phyloP scores from a whole-genome alignment of 169 alveolate genomes.

The Plasmodium relictum region DNA sequence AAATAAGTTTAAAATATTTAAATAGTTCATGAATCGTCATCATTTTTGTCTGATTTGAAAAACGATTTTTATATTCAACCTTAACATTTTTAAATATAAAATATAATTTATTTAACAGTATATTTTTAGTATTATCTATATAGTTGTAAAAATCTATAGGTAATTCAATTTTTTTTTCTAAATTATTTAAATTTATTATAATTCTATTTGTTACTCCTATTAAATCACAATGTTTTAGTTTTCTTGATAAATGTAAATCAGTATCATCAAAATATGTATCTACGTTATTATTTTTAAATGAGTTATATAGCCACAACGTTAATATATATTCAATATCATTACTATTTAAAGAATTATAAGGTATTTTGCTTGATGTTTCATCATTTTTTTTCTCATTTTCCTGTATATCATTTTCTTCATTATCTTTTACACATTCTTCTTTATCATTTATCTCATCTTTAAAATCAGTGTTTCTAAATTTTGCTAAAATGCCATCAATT shows the following conservation, averaged over 20 bases:
- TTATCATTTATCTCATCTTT: neutral
- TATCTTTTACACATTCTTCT: neutral
- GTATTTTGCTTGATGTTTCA: neutral
- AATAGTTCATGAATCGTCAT: conserved; percentile 55
- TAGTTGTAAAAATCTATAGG: conserved; percentile 57
- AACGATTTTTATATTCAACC: conserved; percentile 47
- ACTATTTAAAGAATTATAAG: conserved; percentile 24
- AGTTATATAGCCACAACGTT: conserved; percentile 31
- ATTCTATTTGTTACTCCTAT: conserved; percentile 65
- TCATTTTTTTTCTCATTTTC: neutral
- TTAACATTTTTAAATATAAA: conserved; percentile 30
- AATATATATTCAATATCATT: conserved; percentile 54
- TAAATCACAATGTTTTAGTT: conserved; percentile 60
- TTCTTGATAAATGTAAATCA: conserved; percentile 62
- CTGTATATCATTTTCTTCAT: neutral
- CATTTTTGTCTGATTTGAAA: conserved; percentile 46
- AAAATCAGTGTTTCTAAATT: neutral
- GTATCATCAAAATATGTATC: conserved; percentile 63
- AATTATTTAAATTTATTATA: conserved; percentile 41
- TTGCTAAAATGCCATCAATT: conserved; percentile 1
- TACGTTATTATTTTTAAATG: conserved; percentile 29
- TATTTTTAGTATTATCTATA: conserved; percentile 18
- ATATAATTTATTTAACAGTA: conserved; percentile 33
- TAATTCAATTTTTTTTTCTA: conserved; percentile 32
- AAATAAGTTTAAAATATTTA: conserved; percentile 21